A percentile compares a stretch with the other conserved stretches of the same genome.
These are phyloP conservation scores for Geotrichum carabidarum DNA, from an alignment of 1,139 yeast species.

Conservation along the genomic window DNA sequence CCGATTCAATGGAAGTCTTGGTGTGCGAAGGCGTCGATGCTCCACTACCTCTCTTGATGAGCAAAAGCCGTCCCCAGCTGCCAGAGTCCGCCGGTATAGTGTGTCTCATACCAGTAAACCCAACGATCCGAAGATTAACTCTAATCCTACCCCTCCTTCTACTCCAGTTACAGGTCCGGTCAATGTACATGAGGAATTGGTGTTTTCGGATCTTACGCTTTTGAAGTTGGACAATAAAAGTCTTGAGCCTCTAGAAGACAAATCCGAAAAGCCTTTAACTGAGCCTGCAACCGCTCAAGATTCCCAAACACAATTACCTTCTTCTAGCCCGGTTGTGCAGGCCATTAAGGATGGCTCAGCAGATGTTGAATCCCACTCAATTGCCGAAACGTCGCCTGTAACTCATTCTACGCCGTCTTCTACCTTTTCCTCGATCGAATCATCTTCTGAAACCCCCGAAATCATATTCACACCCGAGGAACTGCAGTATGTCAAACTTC, in stretches of 20 bases:
- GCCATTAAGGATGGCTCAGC: not conserved
- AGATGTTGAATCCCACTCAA: not conserved
- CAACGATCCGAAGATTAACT: not conserved
- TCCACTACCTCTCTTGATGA: slow-evolving; percentile 12
- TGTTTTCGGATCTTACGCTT: not conserved
- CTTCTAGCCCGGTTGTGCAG: not conserved
- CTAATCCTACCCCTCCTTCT: slow-evolving; percentile 16
- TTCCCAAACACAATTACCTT: not conserved
- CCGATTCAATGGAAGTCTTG: too few relatives aligned
- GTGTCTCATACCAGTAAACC: not conserved
- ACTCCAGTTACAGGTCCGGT: slow-evolving; percentile 17
- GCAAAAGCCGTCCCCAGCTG: not conserved
- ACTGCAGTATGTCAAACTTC: not conserved
- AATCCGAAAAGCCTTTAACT: too few relatives aligned
- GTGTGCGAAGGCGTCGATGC: slow-evolving; percentile 10
- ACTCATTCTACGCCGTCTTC: too few relatives aligned
- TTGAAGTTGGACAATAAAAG: not conserved
- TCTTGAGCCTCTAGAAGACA: not conserved
- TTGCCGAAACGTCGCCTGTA: too few relatives aligned
- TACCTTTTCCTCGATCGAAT: too few relatives aligned
- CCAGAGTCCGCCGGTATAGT: slow-evolving; percentile 9
- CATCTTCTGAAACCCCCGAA: too few relatives aligned
- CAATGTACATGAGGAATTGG: slow-evolving; percentile 6
- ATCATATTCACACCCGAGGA: not conserved
- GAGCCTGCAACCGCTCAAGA: not conserved